Evolutionary conservation across 495 filamentous ascomycete genomes (phyloP).

Genomic region (Penicillium cosmopolitanum): DNA sequence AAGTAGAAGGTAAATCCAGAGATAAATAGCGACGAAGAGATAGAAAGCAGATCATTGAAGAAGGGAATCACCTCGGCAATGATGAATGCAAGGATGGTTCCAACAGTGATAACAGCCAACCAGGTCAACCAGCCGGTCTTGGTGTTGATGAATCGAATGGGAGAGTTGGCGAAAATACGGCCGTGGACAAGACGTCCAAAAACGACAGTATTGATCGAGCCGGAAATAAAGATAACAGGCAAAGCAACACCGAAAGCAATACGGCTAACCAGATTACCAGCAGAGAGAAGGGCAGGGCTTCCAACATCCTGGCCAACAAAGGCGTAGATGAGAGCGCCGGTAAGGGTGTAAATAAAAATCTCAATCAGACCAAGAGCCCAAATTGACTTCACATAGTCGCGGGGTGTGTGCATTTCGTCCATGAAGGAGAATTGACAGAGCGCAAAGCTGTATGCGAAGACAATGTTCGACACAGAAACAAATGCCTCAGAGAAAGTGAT

Average conservation of each 20-base stretch:
- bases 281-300: conserved; percentile 66
- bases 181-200: conserved; percentile 61
- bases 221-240: conserved; percentile 53
- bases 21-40: conserved; percentile 46
- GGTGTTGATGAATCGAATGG: conserved; percentile 40
- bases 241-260: conserved; percentile 60
- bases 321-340: conserved; percentile 64
- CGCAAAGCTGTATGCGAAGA: conserved; percentile 63
- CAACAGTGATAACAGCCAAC: conserved; percentile 50
- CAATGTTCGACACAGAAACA: conserved; percentile 66
- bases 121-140: conserved; percentile 52
- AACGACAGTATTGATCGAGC: conserved; percentile 61
- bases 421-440: conserved; percentile 59
- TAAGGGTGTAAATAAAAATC: conserved; percentile 64
- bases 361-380: conserved; percentile 57
- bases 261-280: conserved; percentile 58
- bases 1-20: conserved; percentile 22
- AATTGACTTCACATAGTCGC: conserved; percentile 62
- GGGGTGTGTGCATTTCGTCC: conserved; percentile 46
- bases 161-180: conserved; percentile 51
- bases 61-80: conserved; percentile 68
- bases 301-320: conserved; percentile 63
- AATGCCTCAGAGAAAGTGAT: conserved; percentile 38
- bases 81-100: conserved; percentile 62
- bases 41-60: conserved; percentile 61